Base-by-base conservation (phyloP, 306 rosid species). In the Cucumis cinereus region DNA sequence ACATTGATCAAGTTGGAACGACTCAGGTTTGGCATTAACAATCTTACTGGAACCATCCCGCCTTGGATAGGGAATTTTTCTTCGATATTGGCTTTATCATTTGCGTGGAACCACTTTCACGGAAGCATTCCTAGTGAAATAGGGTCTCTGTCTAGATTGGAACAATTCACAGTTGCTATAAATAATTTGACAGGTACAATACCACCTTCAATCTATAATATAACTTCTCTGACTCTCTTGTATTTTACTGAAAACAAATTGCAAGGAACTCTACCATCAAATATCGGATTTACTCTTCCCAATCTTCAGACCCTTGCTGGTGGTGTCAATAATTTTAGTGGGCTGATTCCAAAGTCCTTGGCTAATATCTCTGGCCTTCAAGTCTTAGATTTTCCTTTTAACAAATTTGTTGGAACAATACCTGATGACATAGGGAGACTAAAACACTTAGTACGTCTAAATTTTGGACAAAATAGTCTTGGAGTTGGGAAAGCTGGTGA, bases 21-120 rank as follows among this genome's bases (percentile, higher is more conserved):
- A 15, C 28, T 88, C 0, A 14, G 47, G 30, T 47, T 38, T 14
- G 66, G 17, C 7, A 6, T 0, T 0, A 88, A 86, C 85, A 83
- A 74, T 45, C 79, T 83, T 15, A 79, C 59, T 2, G 88, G 89
- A 59, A 74, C 26, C 35, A 82, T 88, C 55, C 92, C 86, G 70
- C 2, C 73, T 23, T 90, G 92, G 90, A 40, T 86, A 36, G 88
- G 88, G 24, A 87, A 85, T 11, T 76, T 83, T 36, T 82, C 96
- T 73, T 83, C 83, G 17, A 17, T 86, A 47, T 3, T 90, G 53
- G 5, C n/a, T 2, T 38, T 28, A 3, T 28, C 30, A 28, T 28
- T 90, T 28, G 20, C 4, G 0, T 1, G 0, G 14, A 76, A 76
- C 57, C 41, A 41, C 23, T 57, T 76, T 40, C 26, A 60, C 6